Evolutionary conservation across 176 grass and related monocot species (phyloP).

Genomic region (Eleusine coracana): DNA sequence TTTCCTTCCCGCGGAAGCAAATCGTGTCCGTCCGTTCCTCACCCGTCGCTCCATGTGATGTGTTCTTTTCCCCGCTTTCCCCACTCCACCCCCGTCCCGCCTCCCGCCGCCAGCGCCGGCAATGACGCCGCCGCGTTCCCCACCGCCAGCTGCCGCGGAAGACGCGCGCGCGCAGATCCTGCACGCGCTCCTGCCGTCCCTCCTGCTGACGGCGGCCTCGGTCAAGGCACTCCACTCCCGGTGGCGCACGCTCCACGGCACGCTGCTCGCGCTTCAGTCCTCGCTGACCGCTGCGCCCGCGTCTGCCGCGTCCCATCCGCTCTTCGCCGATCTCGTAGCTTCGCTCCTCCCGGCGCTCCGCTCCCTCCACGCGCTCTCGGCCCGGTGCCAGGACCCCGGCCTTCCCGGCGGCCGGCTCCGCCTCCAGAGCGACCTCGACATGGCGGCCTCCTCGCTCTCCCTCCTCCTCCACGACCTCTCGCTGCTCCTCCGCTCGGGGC

Average conservation of each 20-base stretch:
- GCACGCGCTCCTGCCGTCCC: slow-evolving; percentile 55
- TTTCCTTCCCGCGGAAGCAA: slow-evolving; percentile 54
- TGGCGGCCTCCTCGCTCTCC: slow-evolving; percentile 65
- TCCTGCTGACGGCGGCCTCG: slow-evolving; percentile 56
- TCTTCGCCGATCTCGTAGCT: slow-evolving; percentile 59
- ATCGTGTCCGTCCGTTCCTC: slow-evolving; percentile 49
- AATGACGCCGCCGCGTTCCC: slow-evolving; percentile 43
- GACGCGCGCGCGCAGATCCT: slow-evolving; percentile 64
- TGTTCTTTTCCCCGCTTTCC: slow-evolving; percentile 42
- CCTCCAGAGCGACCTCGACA: slow-evolving; percentile 85
- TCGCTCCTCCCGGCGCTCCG: slow-evolving; percentile 56
- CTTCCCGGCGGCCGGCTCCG: slow-evolving; percentile 65
- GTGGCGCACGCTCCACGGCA: slow-evolving; percentile 68
- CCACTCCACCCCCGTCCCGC: slow-evolving; percentile 26
- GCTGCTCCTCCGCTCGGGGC: slow-evolving; percentile 53
- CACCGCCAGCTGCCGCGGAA: slow-evolving; percentile 22
- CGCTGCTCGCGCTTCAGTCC: slow-evolving; percentile 56
- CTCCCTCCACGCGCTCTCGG: slow-evolving; percentile 56
- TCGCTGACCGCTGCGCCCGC: slow-evolving; percentile 51
- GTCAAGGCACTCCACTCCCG: slow-evolving; percentile 63
- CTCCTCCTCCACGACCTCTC: slow-evolving; percentile 78
- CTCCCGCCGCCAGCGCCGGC: slow-evolving; percentile 16
- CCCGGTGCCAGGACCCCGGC: slow-evolving; percentile 61
- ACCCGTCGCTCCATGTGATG: slow-evolving; percentile 27
- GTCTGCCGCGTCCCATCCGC: slow-evolving; percentile 52